Evolutionary conservation across 345 rosid species (phyloP), one percentile per base, ranked within the genome.

Genomic region (Aethionema arabicum): DNA sequence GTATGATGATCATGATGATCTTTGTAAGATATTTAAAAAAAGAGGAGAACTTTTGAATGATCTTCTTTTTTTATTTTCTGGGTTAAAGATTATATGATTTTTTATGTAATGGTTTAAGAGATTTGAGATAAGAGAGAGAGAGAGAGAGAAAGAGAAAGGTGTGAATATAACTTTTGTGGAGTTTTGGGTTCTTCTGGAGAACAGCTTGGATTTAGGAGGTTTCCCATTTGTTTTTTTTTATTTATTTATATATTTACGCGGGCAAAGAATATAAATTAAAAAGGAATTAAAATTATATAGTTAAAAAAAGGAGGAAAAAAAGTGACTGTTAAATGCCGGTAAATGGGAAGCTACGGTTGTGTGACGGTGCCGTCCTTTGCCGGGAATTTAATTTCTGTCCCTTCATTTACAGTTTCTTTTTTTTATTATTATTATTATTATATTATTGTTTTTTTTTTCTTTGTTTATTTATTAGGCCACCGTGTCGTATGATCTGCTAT

Each of bases 261-360:
- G 74, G 60, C 65, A 35, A 45, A 3, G 41, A 57, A 57, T 54
- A 69, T 39, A 44, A 31, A 5, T 31, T 5, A 27, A 8, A 30
- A 31, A 31, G 6, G 29, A 60, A 52, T 31, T 52, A 54, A 61
- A 45, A 8, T 5, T 37, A 45, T 15, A 55, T 21, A 21, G 5
- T 8, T 0, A 45, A 50, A 51, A 9, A 53, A 32, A n/a, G 33
- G 51, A 59, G 37, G 42, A 48, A 53, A 35, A 37, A 65, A 11
- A 49, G 46, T 69, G 82, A 85, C 95, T 77, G 95, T 54, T 87
- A 78, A n/a, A 41, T 79, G 78, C 79, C 89, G 80, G 97, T 85
- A 32, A 42, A 32, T 4, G 3, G 37, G 51, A 38, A 42, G 37
- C 74, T 68, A 74, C 80, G 75, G 72, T 70, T 16, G 33, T 69